Conservation (phyloP, 306 rosid genomes). For the Sicyos edulis region DNA sequence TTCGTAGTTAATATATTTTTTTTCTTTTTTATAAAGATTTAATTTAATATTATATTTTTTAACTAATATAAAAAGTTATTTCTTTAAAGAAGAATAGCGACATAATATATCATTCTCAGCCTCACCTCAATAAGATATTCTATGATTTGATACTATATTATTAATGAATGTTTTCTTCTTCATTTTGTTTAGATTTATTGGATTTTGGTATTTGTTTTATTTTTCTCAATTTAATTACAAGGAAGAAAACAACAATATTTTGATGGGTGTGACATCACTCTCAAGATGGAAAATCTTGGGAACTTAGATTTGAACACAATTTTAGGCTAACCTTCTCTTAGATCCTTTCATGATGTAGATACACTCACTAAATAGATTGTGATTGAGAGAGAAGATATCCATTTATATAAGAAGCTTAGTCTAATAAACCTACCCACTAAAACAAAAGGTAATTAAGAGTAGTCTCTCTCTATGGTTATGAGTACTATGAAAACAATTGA, state of each 20-base stretch:
- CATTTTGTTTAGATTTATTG: background rate
- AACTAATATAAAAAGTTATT: background rate
- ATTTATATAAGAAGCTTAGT: background rate
- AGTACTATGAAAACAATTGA: background rate
- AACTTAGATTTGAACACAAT: slow-evolving; percentile 5
- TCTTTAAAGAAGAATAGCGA: background rate
- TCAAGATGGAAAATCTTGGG: background rate
- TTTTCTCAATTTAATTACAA: background rate
- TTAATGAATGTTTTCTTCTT: background rate
- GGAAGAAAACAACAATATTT: background rate
- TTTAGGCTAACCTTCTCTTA: background rate
- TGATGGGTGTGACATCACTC: background rate
- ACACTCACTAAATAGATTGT: background rate
- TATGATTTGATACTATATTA: background rate
- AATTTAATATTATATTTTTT: background rate
- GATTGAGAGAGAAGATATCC: background rate
- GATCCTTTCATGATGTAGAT: background rate
- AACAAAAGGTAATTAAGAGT: background rate
- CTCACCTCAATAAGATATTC: slow-evolving; percentile 2
- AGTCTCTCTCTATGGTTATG: background rate
- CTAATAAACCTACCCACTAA: background rate
- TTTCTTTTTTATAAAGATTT: background rate
- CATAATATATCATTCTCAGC: slow-evolving; percentile 4
- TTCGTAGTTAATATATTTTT: background rate
- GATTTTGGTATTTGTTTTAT: background rate